phyloP scores from a whole-genome alignment of 345 rosid genomes.

The Garcia nutans region DNA sequence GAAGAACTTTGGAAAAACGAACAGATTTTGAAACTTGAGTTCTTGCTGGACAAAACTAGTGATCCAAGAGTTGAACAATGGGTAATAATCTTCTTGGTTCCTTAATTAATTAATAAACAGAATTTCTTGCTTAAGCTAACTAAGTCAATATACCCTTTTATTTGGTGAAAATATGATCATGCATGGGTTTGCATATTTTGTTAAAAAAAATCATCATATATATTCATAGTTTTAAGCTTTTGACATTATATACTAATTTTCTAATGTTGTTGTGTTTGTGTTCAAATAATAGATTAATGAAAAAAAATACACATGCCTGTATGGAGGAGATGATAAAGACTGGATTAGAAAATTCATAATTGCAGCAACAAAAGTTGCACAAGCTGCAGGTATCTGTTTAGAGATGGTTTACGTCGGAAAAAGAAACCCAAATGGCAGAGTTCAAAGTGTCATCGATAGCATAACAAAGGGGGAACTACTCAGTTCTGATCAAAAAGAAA shows the following conservation, averaged over 20 bases:
- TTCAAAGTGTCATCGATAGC: constrained; percentile 21
- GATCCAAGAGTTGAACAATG: constrained; percentile 61
- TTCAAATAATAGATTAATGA: constrained; percentile 27
- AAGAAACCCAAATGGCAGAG: constrained; percentile 39
- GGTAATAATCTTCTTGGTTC: constrained; percentile 42
- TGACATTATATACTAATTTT: too few species aligned
- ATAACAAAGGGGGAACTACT: too few species aligned
- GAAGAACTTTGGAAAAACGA: constrained; percentile 67
- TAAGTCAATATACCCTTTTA: too few species aligned
- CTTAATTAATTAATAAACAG: too few species aligned
- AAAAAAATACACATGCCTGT: constrained; percentile 44
- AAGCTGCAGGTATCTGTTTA: constrained; percentile 31
- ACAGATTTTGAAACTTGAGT: constrained; percentile 69
- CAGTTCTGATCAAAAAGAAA: too few species aligned
- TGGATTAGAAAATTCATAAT: constrained; percentile 51
- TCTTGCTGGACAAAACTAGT: constrained; percentile 62
- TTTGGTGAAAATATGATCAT: too few species aligned
- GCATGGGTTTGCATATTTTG: too few species aligned
- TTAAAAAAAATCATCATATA: too few species aligned
- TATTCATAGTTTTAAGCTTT: too few species aligned
- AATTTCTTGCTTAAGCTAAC: too few species aligned
- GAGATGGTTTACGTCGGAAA: constrained; percentile 55
- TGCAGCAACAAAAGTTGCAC: constrained; percentile 25
- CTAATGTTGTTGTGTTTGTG: too few species aligned
- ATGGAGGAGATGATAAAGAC: constrained; percentile 57